Percentiles rank a stretch among this genome's conserved stretches.
Conservation (phyloP, 345 rosid species). For the Garcia nutans region DNA sequence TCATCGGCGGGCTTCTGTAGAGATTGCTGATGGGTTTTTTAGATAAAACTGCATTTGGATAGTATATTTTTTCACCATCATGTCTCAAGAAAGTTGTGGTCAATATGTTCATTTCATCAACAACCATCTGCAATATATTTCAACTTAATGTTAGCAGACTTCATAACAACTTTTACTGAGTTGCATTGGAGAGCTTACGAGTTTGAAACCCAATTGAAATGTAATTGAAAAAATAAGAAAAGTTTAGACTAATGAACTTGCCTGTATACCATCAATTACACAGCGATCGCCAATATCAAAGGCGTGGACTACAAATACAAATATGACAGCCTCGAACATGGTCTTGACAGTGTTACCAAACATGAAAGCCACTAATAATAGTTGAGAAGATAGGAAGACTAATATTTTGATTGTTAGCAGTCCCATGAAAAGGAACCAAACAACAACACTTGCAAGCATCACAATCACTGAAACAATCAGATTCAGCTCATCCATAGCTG, state of each 20-base stretch:
- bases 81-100: conserved; percentile 23
- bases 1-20: conserved; percentile 31
- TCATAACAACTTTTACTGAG: too few relatives aligned
- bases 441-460: not conserved
- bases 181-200: too few relatives aligned
- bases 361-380: conserved; percentile 8
- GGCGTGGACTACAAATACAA: conserved; percentile 51
- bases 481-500: not conserved
- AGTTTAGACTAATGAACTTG: conserved; percentile 13
- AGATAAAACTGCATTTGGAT: conserved; percentile 24
- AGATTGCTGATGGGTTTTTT: conserved; percentile 29
- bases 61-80: conserved; percentile 29
- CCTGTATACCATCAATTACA: conserved; percentile 75
- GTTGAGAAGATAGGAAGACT: not conserved
- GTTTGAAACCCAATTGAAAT: too few relatives aligned
- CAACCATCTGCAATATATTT: conserved; percentile 21
- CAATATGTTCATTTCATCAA: conserved; percentile 29
- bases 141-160: too few relatives aligned
- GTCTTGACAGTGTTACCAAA: conserved; percentile 18
- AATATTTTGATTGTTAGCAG: not conserved
- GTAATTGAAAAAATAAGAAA: too few relatives aligned
- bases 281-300: conserved; percentile 82
- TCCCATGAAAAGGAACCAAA: conserved; percentile 6
- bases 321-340: conserved; percentile 1
- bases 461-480: not conserved